Evolutionary conservation across 768 basidiomycete species (phyloP), one percentile per base, ranked within the genome.

Genomic region (Albatrellus ellisii): DNA sequence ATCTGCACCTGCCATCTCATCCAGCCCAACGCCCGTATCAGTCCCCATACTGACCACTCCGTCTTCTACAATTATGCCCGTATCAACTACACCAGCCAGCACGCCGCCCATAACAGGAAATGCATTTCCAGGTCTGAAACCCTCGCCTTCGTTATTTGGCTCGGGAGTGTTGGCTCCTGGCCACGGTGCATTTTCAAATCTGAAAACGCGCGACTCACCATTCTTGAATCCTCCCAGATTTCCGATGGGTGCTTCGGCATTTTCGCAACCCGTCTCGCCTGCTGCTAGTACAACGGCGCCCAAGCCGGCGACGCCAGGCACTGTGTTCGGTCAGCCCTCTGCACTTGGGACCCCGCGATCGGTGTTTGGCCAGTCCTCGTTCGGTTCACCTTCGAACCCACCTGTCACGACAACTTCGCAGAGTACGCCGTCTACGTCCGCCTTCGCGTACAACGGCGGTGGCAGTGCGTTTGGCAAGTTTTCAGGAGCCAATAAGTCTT

Each of bases 401-500:
- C 41, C 48, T 1, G 26, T 54, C 3, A 26, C 49, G 18, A 34
- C 53, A n/a, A 31, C 55, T 11, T 44, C 51, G 1, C 26, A 47
- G 42, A 48, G 56, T 10, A 46, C 56, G 22, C 47, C 56, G 6
- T 44, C 56, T 10, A 45, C 51, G 0, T 62, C 63, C 18, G 68
- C 66, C 7, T 73, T 73, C 41, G 55, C 55, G 1, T 61, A 58
- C 46, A 54, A 51, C 22, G 54, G 53, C 1, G 39, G 60, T 3
- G 45, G 60, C 0, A 57, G 57, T 31, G 63, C 66, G 1, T 74
- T 79, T 44, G 57, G 62, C 4, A 59, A 66, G 12, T 50, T 65
- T 5, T 63, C 60, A 0, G 58, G 61, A 1, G 60, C 62, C 26
- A 46, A 48, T 20, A 72, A 15, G 68, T 72, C 81, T 0, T 87